Evolutionary conservation across 208 protist species (phyloP).

Genomic region (Trichomonas gallinae): DNA sequence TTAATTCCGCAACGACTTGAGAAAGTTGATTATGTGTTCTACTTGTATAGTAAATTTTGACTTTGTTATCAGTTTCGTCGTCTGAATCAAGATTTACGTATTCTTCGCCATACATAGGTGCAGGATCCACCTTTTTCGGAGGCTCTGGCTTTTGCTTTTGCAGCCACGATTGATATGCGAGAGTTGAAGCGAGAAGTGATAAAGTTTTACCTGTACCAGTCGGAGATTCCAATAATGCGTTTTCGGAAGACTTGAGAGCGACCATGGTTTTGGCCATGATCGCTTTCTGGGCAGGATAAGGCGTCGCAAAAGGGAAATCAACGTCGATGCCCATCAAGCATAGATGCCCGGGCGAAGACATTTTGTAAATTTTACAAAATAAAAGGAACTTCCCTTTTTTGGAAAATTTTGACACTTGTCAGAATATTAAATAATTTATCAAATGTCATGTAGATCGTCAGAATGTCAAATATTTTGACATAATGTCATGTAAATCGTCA

Average conservation of each 20-base stretch:
- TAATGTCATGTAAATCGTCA: too few relatives aligned
- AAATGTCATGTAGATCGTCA: too few relatives aligned
- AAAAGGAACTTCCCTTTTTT: too few relatives aligned
- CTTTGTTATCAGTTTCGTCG: background rate
- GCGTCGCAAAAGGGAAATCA: background rate
- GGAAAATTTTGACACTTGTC: too few relatives aligned
- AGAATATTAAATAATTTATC: too few relatives aligned
- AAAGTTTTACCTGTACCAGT: slow-evolving; percentile 3
- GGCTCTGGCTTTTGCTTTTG: background rate
- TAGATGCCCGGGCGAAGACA: background rate
- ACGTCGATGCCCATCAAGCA: background rate
- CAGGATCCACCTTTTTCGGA: background rate
- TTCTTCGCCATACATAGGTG: background rate
- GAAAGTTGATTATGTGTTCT: slow-evolving; percentile 8
- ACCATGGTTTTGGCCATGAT: background rate
- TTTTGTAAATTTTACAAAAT: background rate
- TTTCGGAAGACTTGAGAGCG: background rate
- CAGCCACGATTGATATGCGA: background rate
- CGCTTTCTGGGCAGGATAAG: background rate
- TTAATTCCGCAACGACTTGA: background rate
- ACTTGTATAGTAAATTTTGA: background rate
- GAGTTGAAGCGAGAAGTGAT: background rate
- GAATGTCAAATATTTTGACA: too few relatives aligned
- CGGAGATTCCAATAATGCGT: background rate
- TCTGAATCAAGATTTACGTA: background rate